Evolutionary conservation across 192 early-diverging fungal species (phyloP).

Genomic region (Umbelopsis sp.): DNA sequence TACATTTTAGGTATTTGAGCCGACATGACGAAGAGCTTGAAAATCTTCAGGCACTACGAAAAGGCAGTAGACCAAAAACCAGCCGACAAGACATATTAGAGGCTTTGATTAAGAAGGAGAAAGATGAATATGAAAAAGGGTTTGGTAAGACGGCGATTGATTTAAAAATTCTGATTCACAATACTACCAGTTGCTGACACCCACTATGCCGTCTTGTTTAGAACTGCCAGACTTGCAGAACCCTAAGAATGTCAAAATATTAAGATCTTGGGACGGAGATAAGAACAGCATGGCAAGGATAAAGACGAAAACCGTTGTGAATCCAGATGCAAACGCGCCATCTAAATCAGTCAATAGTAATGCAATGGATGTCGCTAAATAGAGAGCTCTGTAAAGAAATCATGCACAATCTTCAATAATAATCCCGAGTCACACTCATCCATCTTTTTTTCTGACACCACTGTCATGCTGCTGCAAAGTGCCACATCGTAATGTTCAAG

Average conservation of each 20-base stretch:
- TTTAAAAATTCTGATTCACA: not conserved
- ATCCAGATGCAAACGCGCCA: not conserved
- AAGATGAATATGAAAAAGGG: slow-evolving; percentile 53
- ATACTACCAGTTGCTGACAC: not conserved
- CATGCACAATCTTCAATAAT: not conserved
- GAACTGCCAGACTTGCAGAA: slow-evolving; percentile 60
- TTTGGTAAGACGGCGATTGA: slow-evolving; percentile 44
- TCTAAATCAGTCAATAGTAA: not conserved
- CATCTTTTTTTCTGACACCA: too few species aligned
- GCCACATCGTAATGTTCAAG: too few species aligned
- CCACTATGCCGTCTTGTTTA: slow-evolving; percentile 3
- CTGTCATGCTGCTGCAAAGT: too few species aligned
- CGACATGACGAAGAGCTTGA: slow-evolving; percentile 53
- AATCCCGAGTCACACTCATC: not conserved
- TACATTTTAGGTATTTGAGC: slow-evolving; percentile 44
- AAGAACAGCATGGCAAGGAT: slow-evolving; percentile 51
- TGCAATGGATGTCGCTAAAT: slow-evolving; percentile 7
- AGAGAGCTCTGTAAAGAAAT: not conserved
- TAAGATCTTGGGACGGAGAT: slow-evolving; percentile 61
- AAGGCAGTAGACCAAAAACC: slow-evolving; percentile 50
- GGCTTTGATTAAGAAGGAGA: slow-evolving; percentile 47
- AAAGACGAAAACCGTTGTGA: slow-evolving; percentile 26
- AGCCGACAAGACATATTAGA: slow-evolving; percentile 45
- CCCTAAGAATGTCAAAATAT: slow-evolving; percentile 49
- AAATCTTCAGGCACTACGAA: slow-evolving; percentile 41